Base-by-base conservation (phyloP, 768 basidiomycete genomes). In the Termitomyces sp. region DNA sequence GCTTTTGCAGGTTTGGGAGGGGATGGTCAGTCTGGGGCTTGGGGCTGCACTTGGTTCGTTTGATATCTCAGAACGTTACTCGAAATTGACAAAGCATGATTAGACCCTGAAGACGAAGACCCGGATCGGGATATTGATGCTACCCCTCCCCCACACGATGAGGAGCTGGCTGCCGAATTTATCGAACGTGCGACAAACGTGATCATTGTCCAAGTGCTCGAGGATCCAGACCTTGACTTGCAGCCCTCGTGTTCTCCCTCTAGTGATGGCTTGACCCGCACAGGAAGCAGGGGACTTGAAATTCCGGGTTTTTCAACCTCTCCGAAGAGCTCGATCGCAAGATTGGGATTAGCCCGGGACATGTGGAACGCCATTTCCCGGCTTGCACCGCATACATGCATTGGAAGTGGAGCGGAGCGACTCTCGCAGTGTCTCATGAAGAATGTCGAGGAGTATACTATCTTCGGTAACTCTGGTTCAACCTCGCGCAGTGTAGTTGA, bases 341-440 rank as follows among this genome's bases (percentile, higher is more conserved):
- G 86, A 67, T 68, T 91, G n/a, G 73, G 72, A 5, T 69, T 88
- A 20, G 75, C 84, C 9, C 78, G 78, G 24, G 76, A 79, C n/a
- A 77, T 91, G 37, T 90, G 88, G 88, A 64, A 68, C 1, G 69
- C 71, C 44, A 72, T 81, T 54, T 76, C 75, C 36, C 68, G 67
- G 3, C 67, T 75, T 8, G 75, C 87, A 61, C 78, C 84, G 0
- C 61, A 65, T 3, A 58, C 71, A 8, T 67, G 76, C 18, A 75
- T 88, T 37, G 69, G 70, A 8, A 68, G 68, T 9, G 78, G 80
- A 1, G 82, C 77, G 1, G 73, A 78, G 59, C 71, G 68, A 31
- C 64, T 92, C 2, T 70, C 88, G 6, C 70, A 64, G 7, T 77
- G 73, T 63, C 73, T 92, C 22, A 68, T 83, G 64, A 69, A 77